Evolutionary conservation across 1,284 basidiomycete species (phyloP), one percentile per base, ranked within the genome.

Genomic region (Papiliotrema laurentii): DNA sequence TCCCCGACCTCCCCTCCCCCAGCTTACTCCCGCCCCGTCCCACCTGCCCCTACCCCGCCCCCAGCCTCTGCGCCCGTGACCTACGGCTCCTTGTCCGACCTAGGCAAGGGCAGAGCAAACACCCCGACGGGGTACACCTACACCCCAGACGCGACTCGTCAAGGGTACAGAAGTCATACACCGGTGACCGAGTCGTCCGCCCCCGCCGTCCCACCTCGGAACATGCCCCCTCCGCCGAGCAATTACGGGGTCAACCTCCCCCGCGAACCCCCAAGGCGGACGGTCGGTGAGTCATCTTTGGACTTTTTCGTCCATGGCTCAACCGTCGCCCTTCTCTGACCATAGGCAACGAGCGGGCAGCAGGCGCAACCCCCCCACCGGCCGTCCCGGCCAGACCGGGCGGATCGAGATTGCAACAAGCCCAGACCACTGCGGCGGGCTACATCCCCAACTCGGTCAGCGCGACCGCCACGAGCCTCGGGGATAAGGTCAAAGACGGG

Each of bases 211-310:
- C 10, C 10, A 33, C 10, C 30, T 33, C 39, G 45, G 24, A 19
- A n/a, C 9, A 47, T 47, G 45, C 45, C 45, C 4, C 45, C 45
- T 31, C 37, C 38, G 21, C 45, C 45, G 4, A 28, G 45, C 9
- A 47, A 47, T 41, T 47, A 47, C 34, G 45, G 45, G n/a, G n/a
- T 19, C 9, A 38, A 24, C 3, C 4, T 34, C 3, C 45, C 45
- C 14, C 24, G 37, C 16, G 37, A 19, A 14, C 45, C 45, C 11
- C 45, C 45, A 13, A 28, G 45, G n/a, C 24, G 38, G 27, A 39
- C 18, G 16, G 45, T 33, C 9, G 45, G 35, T 46, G 21, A 38
- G 45, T 36, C n/a, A n/a, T n/a, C n/a, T n/a, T n/a, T n/a, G n/a
- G n/a, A n/a, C n/a, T 10, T 6, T 24, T 7, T 33, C 6, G 4